These are phyloP conservation scores for Aegilops longissima DNA, from an alignment of 176 grass and related monocot species.

Conservation along the genomic window DNA sequence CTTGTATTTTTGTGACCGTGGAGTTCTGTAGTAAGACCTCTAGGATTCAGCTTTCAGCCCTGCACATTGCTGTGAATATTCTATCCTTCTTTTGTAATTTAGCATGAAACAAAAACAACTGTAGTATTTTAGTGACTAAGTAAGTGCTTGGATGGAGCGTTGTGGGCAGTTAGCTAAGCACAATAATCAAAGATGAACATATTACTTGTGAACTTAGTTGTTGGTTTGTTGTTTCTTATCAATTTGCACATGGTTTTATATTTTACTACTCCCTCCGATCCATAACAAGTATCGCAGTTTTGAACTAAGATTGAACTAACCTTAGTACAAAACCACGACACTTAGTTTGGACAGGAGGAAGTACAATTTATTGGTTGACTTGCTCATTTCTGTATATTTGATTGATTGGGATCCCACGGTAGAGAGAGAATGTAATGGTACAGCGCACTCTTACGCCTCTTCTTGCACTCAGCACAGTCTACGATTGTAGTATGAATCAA, in stretches of 20 bases:
- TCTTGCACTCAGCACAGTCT: background rate
- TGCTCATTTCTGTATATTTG: background rate
- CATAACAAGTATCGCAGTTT: too few relatives aligned
- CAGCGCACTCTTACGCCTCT: background rate
- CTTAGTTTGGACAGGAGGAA: too few relatives aligned
- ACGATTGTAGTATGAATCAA: background rate
- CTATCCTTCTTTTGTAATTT: background rate
- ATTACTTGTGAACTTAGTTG: background rate
- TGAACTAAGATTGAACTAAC: too few relatives aligned
- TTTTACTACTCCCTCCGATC: background rate
- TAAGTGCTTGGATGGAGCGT: background rate
- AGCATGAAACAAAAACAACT: background rate
- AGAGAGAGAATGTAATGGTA: background rate
- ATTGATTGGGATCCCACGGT: background rate
- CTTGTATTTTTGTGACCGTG: background rate
- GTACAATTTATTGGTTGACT: background rate
- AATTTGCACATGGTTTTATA: background rate
- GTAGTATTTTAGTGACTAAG: background rate
- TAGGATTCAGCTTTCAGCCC: background rate
- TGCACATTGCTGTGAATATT: background rate
- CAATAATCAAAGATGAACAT: too few relatives aligned
- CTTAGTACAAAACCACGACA: too few relatives aligned
- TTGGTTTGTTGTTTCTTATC: background rate
- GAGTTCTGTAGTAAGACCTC: background rate
- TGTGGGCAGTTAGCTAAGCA: background rate